Conservation (phyloP, 169 alveolate genomes). For the Plasmodium malariae region DNA sequence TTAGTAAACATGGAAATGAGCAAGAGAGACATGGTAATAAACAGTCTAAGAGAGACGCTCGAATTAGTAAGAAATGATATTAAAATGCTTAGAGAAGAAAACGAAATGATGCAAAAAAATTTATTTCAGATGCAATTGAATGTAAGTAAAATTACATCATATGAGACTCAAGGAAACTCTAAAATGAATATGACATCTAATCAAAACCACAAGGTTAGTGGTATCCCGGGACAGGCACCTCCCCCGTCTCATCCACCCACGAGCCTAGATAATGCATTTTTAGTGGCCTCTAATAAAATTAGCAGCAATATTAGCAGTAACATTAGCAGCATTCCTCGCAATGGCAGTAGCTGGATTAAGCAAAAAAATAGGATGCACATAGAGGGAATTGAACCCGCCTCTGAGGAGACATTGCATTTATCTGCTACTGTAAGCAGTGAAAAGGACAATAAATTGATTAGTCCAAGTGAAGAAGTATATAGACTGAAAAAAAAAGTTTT, state of each 20-base stretch:
- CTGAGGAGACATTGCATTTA: too few species aligned
- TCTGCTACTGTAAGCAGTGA: too few species aligned
- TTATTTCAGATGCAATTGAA: background rate
- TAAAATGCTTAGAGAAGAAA: constrained; percentile 1
- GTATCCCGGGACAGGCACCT: background rate
- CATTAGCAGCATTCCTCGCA: too few species aligned
- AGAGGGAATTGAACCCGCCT: too few species aligned
- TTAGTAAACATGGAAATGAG: constrained; percentile 3
- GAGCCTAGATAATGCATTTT: too few species aligned
- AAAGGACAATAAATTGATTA: too few species aligned
- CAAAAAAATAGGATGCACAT: too few species aligned
- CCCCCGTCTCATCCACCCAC: too few species aligned
- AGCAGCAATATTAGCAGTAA: too few species aligned
- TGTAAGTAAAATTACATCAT: background rate
- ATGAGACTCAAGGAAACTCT: background rate
- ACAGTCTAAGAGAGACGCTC: background rate
- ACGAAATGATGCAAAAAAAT: background rate
- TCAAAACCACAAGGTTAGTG: background rate
- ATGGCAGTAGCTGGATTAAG: too few species aligned
- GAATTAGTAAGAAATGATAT: constrained; percentile 22
- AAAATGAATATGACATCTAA: background rate
- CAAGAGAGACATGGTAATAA: constrained; percentile 30
- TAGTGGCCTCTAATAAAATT: too few species aligned
- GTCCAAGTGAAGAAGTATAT: background rate
- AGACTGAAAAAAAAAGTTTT: background rate